Evolutionary conservation across 2,329 filamentous ascomycete genomes (phyloP), one percentile per base, ranked within the genome.

Genomic region (Fusarium ramigenum): DNA sequence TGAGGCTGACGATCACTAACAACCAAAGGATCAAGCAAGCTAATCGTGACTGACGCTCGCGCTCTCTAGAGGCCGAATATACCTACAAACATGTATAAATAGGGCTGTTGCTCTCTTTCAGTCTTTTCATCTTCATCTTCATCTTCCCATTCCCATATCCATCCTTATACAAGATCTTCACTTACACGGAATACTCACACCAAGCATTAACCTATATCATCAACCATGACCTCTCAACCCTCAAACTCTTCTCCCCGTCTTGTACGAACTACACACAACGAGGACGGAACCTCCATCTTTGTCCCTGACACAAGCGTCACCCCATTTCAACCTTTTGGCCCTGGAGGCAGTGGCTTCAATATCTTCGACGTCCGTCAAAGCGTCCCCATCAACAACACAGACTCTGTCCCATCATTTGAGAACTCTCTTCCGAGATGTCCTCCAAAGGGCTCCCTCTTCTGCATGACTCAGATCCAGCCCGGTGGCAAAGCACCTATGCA

Each of bases 401-500:
- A 75, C 42, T 36, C 50, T 34, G 39, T 70, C 47, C 60, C 64
- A 21, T 72, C 67, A 19, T 72, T 74, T 34, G 46, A 57, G 18
- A 67, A 73, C 18, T 71, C 70, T 14, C 66, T 83, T 6, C 82
- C 83, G 0, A 79, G 82, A 28, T 82, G 80, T n/a, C 76, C 81
- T 9, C 80, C 80, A 1, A 40, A 63, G 8, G 84, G 84, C 14
- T 72, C 80, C n/a, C 65, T 80, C 23, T 83, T 84, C 69, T 76
- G 78, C 61, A 65, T 83, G 40, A 75, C 75, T 4, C 75, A 83
- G 70, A 76, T 82, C 53, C 75, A 78, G 23, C 79, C 80, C 7
- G 73, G 70, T 0, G 74, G 60, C 19, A 74, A 64, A 52, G 78
- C 76, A 12, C 83, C 83, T 2, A 83, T 85, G 80, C 84, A 85